These are phyloP conservation scores for Kondoa malvinella DNA, from an alignment of 768 basidiomycete genomes.

Conservation along the genomic window DNA sequence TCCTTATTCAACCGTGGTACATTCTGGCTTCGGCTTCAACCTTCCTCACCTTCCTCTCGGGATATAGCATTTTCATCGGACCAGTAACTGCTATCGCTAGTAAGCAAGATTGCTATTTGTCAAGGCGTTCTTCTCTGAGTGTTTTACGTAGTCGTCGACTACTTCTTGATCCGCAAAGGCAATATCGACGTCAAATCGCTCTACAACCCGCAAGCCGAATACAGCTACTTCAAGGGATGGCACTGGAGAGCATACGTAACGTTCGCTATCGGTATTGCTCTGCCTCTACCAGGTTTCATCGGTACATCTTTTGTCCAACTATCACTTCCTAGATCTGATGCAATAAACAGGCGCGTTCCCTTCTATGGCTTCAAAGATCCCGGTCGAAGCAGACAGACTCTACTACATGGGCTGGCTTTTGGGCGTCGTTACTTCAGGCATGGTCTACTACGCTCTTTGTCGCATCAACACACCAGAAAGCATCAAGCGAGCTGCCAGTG, in stretches of 20 bases:
- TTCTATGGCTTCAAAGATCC: not conserved
- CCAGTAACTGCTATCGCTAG: conserved; percentile 3
- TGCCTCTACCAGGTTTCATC: conserved; percentile 17
- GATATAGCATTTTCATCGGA: conserved; percentile 17
- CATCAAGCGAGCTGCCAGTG: conserved; percentile 15
- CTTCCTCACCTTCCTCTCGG: conserved; percentile 11
- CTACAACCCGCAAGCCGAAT: conserved; percentile 6
- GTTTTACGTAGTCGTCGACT: conserved; percentile 4
- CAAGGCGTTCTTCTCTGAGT: conserved; percentile 10
- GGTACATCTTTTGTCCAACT: not conserved
- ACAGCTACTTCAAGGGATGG: conserved; percentile 9
- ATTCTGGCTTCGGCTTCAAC: conserved; percentile 9
- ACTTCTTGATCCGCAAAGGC: conserved; percentile 9
- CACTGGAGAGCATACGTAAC: conserved; percentile 13
- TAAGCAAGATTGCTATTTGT: not conserved
- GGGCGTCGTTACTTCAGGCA: not conserved
- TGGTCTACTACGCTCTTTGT: not conserved
- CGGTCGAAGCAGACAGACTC: not conserved
- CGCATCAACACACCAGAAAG: not conserved
- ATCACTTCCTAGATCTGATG: not conserved
- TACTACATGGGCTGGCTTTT: not conserved
- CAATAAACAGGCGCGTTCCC: not conserved
- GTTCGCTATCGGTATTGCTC: conserved; percentile 11
- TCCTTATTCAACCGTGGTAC: not conserved
- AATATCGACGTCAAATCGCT: conserved; percentile 17